Evolutionary conservation across 1,284 basidiomycete genomes (phyloP).

Genomic region (Ceratobasidium sp.): DNA sequence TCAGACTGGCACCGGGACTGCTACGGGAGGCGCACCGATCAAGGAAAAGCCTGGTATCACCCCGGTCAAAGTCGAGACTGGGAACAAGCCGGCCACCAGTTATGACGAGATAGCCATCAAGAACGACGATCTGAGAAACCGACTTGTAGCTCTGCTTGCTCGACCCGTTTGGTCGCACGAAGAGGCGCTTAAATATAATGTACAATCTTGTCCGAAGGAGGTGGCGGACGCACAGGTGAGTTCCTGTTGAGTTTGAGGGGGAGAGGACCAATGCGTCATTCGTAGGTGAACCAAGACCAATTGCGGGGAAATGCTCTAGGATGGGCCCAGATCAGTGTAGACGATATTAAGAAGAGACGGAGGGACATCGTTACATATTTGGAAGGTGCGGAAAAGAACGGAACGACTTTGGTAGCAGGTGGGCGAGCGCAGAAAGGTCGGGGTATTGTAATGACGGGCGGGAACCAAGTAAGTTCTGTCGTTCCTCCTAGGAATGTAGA

Average conservation of each 20-base stretch:
- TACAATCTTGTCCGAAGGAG: conserved; percentile 44
- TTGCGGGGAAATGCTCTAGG: conserved; percentile 56
- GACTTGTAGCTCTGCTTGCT: conserved; percentile 30
- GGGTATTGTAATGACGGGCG: conserved; percentile 62
- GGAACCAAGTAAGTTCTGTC: conserved; percentile 57
- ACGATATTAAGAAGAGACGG: conserved; percentile 56
- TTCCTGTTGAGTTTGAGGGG: background rate
- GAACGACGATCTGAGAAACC: conserved; percentile 7
- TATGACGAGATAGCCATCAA: conserved; percentile 25
- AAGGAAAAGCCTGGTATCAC: conserved; percentile 28
- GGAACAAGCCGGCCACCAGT: background rate
- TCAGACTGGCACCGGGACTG: background rate
- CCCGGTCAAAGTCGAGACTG: background rate
- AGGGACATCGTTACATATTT: conserved; percentile 58
- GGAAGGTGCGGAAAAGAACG: conserved; percentile 52
- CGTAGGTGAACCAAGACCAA: conserved; percentile 60
- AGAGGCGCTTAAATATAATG: conserved; percentile 40
- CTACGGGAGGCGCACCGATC: conserved; percentile 16
- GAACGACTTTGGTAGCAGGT: conserved; percentile 55
- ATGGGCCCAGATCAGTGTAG: conserved; percentile 56
- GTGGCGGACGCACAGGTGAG: conserved; percentile 48
- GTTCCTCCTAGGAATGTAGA: background rate
- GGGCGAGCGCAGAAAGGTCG: conserved; percentile 52
- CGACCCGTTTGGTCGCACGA: conserved; percentile 42
- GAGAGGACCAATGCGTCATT: background rate